Evolutionary conservation across 805 yeast species (phyloP), one percentile per base, ranked within the genome.

Genomic region (Starmera caribaea): DNA sequence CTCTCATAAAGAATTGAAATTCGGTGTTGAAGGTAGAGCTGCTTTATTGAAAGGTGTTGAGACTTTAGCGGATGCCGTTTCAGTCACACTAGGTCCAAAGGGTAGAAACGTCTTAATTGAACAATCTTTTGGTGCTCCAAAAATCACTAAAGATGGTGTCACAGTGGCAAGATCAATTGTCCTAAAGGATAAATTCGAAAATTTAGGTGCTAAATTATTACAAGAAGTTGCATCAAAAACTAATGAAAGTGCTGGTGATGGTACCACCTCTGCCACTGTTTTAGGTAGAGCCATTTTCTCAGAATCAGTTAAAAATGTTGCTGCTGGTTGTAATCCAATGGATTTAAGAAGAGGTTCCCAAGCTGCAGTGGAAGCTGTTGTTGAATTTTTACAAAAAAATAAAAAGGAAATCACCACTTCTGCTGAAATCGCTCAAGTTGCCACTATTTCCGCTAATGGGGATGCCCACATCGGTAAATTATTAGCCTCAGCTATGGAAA

Each of bases 311-410:
- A 88, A 87, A 74, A 87, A 87, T 58, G 98, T 92, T 35, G 97
- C 97, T 45, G 96, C 97, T 41, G 98, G 98, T 45, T 89, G 96
- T 68, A 92, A 90, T 72, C 97, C 98, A 54, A 89, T 88, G 92
- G 97, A 90, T 57, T 74, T 90, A 59, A 85, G 97, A 76, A 80
- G 92, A 61, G 98, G 98, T 55, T 79, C 96, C 36, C 96, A 89
- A 71, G 82, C 95, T 44, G 98, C 97, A 33, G 97, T 89, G 38
- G 90, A 86, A 61, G 88, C 89, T 34, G 95, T 89, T 38, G 89
- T 90, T 48, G 75, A 80, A 45, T 90, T 74, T 65, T 74, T 90
- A 57, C 86, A 84, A 56, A 61, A 74, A 49, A 79, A 90, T 75
- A 89, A 86, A 73, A 87, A 81, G 65, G 96, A 85, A 63, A 82